Base-by-base conservation (phyloP, 495 filamentous ascomycete species). In the Schizothecium vesticola region DNA sequence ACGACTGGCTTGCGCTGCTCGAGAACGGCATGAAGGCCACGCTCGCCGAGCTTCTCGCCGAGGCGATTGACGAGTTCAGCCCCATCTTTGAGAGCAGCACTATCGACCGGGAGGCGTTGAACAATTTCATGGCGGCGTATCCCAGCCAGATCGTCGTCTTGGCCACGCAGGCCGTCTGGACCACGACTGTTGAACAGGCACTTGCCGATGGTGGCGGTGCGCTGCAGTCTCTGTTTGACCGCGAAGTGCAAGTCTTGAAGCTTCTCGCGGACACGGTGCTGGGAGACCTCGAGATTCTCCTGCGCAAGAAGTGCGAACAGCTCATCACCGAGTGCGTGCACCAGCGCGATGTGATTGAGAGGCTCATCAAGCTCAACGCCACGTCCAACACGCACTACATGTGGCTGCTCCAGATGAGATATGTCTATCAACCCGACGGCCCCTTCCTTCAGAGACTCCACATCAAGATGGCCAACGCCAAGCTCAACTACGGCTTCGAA, bases 291-390 rank as follows among this genome's bases (percentile, higher is more conserved):
- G 93, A 97, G 68, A 79, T 91, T 1, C 89, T 98, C 58, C 86
- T 90, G 72, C 83, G 95, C 63, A 97, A 95, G 86, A 97, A 96
- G 83, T 98, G 93, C 80, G 95, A 99, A 77, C 94, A 97, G 79
- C 89, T 99, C 70, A 98, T 99, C 75, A 99, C 96, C 13, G 95
- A 99, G 76, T 97, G 94, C 76, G 95, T 99, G 21, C 95, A 98
- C 75, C 95, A 99, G 76, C 89, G 95, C 58, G 95, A 98, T 77
- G 85, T 90, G 43, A 95, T 97, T 68, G 88, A 91, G 66, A 94
- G 91, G 73, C 86, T 99, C 25, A 86, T 91, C 64, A 84, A 89
- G 61, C 84, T 86, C 60, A 89, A 88, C 65, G 96, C 95, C 21
- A 85, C 85, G 43, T 88, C 88, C n/a, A 83, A 92, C 19, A 90